Evolutionary conservation across 2,329 filamentous ascomycete species (phyloP), one percentile per base, ranked within the genome.

Genomic region (Trichophyton verrucosum): DNA sequence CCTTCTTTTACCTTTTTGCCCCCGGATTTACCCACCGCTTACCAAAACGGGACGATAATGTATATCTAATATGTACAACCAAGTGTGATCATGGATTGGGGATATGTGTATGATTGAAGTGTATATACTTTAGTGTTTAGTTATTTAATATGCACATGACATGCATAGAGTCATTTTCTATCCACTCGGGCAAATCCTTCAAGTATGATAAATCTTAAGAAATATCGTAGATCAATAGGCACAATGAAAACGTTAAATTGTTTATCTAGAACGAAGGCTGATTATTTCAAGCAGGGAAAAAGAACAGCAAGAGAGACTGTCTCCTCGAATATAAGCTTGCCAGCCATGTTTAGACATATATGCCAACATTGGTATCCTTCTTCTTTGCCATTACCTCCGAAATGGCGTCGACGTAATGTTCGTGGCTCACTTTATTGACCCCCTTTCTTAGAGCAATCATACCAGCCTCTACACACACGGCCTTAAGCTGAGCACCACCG

Each of bases 391-490:
- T 90, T 68, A 99, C 94, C 77, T 99, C 94, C 42, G 91, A 84
- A 74, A 99, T 97, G 63, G 94, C 94, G 80, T 99, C 94, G 58
- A 99, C 94, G 72, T 97, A 99, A 76, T 99, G 90, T 79, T 99
- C 94, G 74, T 99, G 94, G 63, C 88, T 88, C 71, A 99, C 94
- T 82, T 96, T 96, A 77, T 87, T 91, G 81, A 95, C 91, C 64
- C 94, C 94, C 74, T 87, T 90, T 68, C 94, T 84, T 71, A 99
- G 80, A 30, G 94, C 94, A 77, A 99, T 99, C 94, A 99, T 99
- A 73, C 94, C 94, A 58, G 94, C 94, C 79, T 99, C 94, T 27
- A 99, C 94, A 74, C 94, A 99, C 22, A 99, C 94, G 49, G 94
- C 94, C 82, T 99, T 99, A 68, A 99, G 79, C 85, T 95, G 92